phyloP scores from a whole-genome alignment of 2,329 filamentous ascomycete genomes.

The Pseudocercospora macadamiae region DNA sequence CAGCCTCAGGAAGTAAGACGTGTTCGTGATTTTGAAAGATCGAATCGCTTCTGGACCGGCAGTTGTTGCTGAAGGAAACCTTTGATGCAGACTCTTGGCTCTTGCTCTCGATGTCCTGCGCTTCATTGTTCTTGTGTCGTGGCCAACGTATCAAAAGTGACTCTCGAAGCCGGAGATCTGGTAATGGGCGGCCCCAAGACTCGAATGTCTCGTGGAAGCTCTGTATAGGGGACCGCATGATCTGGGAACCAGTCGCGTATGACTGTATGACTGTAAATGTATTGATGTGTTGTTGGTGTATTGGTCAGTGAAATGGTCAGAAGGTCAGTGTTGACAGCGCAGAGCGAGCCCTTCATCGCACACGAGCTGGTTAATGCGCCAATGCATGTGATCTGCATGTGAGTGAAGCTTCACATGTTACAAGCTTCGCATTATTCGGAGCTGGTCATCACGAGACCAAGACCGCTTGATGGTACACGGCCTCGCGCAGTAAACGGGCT shows the following conservation, averaged over 20 bases:
- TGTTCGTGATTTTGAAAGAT: background rate
- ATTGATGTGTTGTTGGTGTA: background rate
- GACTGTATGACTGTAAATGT: background rate
- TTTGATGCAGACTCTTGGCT: no score
- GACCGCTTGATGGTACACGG: no score
- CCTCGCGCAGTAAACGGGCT: no score
- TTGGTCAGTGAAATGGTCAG: background rate
- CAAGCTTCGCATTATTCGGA: no score
- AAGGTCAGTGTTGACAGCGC: background rate
- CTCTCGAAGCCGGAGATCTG: slow-evolving; percentile 6
- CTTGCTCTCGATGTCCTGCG: no score
- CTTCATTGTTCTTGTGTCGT: no score
- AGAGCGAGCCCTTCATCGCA: no score
- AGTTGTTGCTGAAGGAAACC: background rate
- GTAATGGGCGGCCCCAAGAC: slow-evolving; percentile 5
- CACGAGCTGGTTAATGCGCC: no score
- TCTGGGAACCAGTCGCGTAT: background rate
- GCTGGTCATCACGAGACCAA: no score
- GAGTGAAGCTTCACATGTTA: no score
- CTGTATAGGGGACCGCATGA: slow-evolving; percentile 2
- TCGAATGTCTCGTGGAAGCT: slow-evolving; percentile 16
- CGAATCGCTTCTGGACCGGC: background rate
- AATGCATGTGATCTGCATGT: background rate
- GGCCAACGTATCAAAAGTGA: slow-evolving; percentile 1
- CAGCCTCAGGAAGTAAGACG: background rate